Conservation (phyloP, 108 stramenopile genomes). For the Pseudonitzschia pungens region DNA sequence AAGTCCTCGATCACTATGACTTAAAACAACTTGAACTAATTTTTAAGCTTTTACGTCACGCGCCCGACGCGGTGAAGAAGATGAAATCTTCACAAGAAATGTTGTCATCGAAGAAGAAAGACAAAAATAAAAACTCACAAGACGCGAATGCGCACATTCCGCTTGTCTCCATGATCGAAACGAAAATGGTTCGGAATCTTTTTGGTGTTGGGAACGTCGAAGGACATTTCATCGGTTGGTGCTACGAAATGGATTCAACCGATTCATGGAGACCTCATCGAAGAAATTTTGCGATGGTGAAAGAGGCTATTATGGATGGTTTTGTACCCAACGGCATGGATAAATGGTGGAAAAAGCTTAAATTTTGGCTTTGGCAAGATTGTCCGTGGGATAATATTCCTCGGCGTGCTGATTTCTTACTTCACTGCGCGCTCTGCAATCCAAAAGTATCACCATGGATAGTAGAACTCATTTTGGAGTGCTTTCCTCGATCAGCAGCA, state of each 20-base stretch:
- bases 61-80: constrained; percentile 16
- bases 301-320: constrained; percentile 42
- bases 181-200: constrained; percentile 23
- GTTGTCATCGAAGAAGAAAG: background rate
- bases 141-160: background rate
- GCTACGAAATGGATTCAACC: constrained; percentile 29
- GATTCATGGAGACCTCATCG: constrained; percentile 35
- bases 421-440: constrained; percentile 38
- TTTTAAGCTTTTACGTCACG: constrained; percentile 25
- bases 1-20: constrained; percentile 21
- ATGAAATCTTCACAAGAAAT: background rate
- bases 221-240: constrained; percentile 39
- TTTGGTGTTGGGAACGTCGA: constrained; percentile 32
- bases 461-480: constrained; percentile 34
- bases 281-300: constrained; percentile 30
- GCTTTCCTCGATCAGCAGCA: constrained; percentile 37
- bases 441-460: constrained; percentile 36
- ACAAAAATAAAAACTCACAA: background rate
- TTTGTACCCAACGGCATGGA: constrained; percentile 34
- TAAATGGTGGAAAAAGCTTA: constrained; percentile 39
- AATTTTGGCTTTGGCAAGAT: constrained; percentile 43
- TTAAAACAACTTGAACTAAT: constrained; percentile 34
- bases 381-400: constrained; percentile 39
- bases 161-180: constrained; percentile 8
- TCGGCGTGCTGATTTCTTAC: constrained; percentile 31